These are phyloP conservation scores for Aspergillus neotritici DNA, from an alignment of 2,329 filamentous ascomycete genomes.

Conservation along the genomic window DNA sequence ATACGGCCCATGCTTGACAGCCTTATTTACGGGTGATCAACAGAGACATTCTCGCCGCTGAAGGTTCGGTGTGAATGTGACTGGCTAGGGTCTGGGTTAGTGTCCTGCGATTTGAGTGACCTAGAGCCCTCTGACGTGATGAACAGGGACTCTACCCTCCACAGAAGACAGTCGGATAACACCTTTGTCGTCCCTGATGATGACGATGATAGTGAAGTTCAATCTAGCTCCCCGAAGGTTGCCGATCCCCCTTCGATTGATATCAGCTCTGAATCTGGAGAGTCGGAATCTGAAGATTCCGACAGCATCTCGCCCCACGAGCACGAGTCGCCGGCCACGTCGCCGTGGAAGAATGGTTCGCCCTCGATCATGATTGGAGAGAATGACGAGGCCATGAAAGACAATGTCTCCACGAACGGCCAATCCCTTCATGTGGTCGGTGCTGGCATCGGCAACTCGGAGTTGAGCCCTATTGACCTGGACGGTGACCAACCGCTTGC, in stretches of 20 bases:
- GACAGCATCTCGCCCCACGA: slow-evolving; percentile 17
- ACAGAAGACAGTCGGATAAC: slow-evolving; percentile 23
- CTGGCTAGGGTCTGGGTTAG: slow-evolving; percentile 24
- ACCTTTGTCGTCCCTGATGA: slow-evolving; percentile 39
- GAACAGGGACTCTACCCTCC: neutral
- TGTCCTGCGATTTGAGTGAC: neutral
- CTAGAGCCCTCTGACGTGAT: too few relatives aligned
- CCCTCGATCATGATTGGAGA: too few relatives aligned
- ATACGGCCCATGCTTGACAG: neutral
- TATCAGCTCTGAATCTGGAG: slow-evolving; percentile 7
- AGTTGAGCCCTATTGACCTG: slow-evolving; percentile 13
- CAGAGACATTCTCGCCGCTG: slow-evolving; percentile 31
- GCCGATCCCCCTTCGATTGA: slow-evolving; percentile 4
- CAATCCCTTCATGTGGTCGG: too few relatives aligned
- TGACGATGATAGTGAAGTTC: slow-evolving; percentile 27
- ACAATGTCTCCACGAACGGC: too few relatives aligned
- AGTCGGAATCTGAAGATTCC: slow-evolving; percentile 12
- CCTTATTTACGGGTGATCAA: too few relatives aligned
- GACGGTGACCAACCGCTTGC: slow-evolving; percentile 12
- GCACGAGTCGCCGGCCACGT: slow-evolving; percentile 20
- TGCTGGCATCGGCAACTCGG: slow-evolving; percentile 2
- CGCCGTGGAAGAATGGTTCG: slow-evolving; percentile 13
- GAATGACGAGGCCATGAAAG: too few relatives aligned
- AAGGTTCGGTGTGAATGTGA: slow-evolving; percentile 25
- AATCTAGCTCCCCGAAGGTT: slow-evolving; percentile 4